Percentiles rank a stretch among this genome's conserved stretches.
Conservation (phyloP, 2,329 filamentous ascomycete genomes). For the Phaeosphaeria sp. region DNA sequence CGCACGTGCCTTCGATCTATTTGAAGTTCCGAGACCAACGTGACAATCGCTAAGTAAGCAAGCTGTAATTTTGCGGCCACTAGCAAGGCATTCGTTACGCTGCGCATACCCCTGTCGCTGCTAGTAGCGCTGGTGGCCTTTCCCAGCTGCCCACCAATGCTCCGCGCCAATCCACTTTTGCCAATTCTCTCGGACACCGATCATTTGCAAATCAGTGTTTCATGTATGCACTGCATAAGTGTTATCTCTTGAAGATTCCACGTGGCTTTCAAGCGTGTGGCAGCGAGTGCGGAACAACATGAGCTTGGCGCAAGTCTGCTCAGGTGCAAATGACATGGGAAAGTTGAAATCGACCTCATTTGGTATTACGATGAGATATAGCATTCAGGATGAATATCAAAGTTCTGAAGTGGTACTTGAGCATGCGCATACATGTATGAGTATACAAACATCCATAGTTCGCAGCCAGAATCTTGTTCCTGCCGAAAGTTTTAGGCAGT, state of each 20-base stretch:
- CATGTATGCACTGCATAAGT: background rate
- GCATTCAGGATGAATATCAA: too few relatives aligned
- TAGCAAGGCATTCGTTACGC: background rate
- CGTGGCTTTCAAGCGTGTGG: background rate
- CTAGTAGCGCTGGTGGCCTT: background rate
- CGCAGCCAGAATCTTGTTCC: too few relatives aligned
- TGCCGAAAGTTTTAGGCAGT: too few relatives aligned
- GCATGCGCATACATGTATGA: too few relatives aligned
- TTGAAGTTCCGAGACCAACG: background rate
- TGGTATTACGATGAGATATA: too few relatives aligned
- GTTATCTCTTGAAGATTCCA: background rate
- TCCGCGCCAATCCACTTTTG: background rate
- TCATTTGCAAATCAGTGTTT: background rate
- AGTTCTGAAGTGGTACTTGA: too few relatives aligned
- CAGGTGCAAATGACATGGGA: too few relatives aligned
- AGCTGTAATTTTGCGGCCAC: background rate
- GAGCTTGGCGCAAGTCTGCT: too few relatives aligned
- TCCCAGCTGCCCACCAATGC: background rate
- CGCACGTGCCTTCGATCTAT: background rate
- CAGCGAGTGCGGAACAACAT: background rate
- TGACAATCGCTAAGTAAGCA: background rate
- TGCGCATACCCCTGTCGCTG: background rate
- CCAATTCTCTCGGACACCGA: background rate
- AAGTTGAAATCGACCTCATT: too few relatives aligned
- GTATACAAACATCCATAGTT: too few relatives aligned